Conservation (phyloP, 2,329 filamentous ascomycete species). For the Colletotrichum navitas region DNA sequence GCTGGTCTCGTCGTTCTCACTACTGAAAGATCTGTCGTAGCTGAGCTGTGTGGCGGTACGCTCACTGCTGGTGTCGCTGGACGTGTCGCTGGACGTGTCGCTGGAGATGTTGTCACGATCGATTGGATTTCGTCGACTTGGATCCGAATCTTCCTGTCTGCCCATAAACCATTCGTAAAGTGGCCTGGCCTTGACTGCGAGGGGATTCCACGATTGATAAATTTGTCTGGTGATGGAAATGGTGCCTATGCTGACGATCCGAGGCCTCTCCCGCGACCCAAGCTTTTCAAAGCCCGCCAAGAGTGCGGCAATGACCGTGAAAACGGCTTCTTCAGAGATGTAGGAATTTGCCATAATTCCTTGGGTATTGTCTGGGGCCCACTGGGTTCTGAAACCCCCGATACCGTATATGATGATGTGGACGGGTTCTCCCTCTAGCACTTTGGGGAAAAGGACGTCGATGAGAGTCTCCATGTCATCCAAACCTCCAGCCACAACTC, state of each 20-base stretch:
- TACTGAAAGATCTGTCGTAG: neutral
- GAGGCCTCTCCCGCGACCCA: neutral
- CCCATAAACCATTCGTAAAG: slow-evolving; percentile 15
- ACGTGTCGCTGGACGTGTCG: neutral
- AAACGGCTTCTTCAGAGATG: slow-evolving; percentile 1
- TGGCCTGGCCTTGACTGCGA: neutral
- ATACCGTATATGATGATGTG: slow-evolving; percentile 22
- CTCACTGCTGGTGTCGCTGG: slow-evolving; percentile 1
- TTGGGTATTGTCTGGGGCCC: neutral
- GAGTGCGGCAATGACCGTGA: neutral
- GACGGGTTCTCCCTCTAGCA: slow-evolving; percentile 5
- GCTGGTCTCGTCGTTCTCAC: neutral
- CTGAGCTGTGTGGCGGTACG: neutral
- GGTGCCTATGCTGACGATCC: slow-evolving; percentile 8
- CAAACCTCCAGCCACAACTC: slow-evolving; percentile 5
- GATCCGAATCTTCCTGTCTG: neutral
- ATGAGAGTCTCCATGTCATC: neutral
- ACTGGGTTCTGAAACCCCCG: slow-evolving; percentile 17
- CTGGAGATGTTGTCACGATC: neutral
- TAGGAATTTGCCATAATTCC: neutral
- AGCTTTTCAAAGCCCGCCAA: neutral
- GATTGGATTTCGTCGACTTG: no score
- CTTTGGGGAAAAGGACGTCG: slow-evolving; percentile 9
- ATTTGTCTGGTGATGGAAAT: slow-evolving; percentile 10
- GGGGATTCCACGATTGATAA: neutral